These are phyloP conservation scores for Ophiostoma ips DNA, from an alignment of 2,329 filamentous ascomycete species.

Conservation along the genomic window DNA sequence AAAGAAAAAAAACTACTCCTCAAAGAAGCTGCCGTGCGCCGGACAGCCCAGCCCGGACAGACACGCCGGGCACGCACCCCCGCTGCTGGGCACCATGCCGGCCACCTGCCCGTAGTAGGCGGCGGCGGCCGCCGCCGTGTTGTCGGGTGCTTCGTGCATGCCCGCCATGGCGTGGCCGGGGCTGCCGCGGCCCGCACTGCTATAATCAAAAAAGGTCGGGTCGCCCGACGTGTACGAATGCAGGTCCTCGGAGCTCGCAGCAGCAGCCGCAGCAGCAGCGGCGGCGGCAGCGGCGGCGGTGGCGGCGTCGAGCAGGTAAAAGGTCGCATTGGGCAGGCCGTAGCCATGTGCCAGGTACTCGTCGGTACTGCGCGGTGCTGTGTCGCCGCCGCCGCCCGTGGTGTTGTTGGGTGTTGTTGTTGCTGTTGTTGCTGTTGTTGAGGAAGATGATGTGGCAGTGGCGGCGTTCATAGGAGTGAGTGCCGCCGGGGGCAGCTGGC, in stretches of 20 bases:
- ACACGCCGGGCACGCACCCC: conserved; percentile 7
- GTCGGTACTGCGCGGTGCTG: not conserved
- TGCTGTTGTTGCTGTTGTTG: not conserved
- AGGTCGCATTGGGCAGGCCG: conserved; percentile 1
- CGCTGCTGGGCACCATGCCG: not conserved
- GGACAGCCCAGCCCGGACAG: conserved; percentile 12
- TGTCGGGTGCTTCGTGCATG: not conserved
- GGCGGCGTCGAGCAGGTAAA: conserved; percentile 11
- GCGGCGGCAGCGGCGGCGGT: too few species aligned
- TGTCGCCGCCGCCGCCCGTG: not conserved
- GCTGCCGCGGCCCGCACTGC: not conserved
- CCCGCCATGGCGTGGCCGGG: not conserved
- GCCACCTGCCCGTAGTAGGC: conserved; percentile 8
- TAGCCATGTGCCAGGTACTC: conserved; percentile 5
- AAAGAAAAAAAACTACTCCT: not conserved
- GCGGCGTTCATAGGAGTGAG: too few species aligned
- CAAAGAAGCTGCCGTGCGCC: conserved; percentile 10
- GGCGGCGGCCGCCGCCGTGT: too few species aligned
- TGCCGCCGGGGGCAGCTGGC: too few species aligned
- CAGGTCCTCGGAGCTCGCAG: conserved; percentile 10
- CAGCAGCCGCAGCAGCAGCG: not conserved
- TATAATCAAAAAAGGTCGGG: conserved; percentile 11
- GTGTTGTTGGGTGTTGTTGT: not conserved
- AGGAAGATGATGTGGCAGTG: not conserved
- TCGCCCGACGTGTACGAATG: conserved; percentile 6